These are phyloP conservation scores for Fusarium sp. DNA, from an alignment of 2,329 filamentous ascomycete genomes.

Conservation along the genomic window DNA sequence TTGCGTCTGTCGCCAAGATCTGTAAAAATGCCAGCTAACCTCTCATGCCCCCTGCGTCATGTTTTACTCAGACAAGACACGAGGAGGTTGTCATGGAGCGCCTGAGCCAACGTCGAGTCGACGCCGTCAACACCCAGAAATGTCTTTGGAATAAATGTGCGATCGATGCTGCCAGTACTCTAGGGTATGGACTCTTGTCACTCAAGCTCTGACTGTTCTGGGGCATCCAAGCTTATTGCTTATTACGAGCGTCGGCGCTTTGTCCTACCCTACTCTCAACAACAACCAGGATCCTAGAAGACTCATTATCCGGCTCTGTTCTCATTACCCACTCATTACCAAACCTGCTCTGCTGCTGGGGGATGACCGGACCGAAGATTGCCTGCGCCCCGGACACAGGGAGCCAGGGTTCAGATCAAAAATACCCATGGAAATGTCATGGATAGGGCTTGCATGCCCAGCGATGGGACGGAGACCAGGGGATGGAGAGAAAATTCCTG, in stretches of 20 bases:
- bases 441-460: slow-evolving; percentile 37
- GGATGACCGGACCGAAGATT: slow-evolving; percentile 42
- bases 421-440: slow-evolving; percentile 33
- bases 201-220: slow-evolving; percentile 3
- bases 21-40: slow-evolving; percentile 11
- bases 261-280: slow-evolving; percentile 21
- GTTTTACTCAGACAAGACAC: slow-evolving; percentile 12
- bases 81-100: slow-evolving; percentile 2
- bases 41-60: slow-evolving; percentile 14
- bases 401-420: slow-evolving; percentile 26
- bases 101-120: slow-evolving; percentile 1
- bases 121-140: not conserved
- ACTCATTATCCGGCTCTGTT: slow-evolving; percentile 37
- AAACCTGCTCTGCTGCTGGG: slow-evolving; percentile 17
- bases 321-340: slow-evolving; percentile 33
- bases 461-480: slow-evolving; percentile 34
- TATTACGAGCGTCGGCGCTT: slow-evolving; percentile 38
- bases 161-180: not conserved
- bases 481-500: slow-evolving; percentile 42
- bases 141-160: slow-evolving; percentile 4
- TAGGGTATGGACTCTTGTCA: not conserved
- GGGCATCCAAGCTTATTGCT: slow-evolving; percentile 32
- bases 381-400: slow-evolving; percentile 41
- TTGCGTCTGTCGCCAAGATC: slow-evolving; percentile 19
- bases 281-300: slow-evolving; percentile 34